Evolutionary conservation across 73 alveolate species (phyloP).

Genomic region (Symbiodinium pilosum): DNA sequence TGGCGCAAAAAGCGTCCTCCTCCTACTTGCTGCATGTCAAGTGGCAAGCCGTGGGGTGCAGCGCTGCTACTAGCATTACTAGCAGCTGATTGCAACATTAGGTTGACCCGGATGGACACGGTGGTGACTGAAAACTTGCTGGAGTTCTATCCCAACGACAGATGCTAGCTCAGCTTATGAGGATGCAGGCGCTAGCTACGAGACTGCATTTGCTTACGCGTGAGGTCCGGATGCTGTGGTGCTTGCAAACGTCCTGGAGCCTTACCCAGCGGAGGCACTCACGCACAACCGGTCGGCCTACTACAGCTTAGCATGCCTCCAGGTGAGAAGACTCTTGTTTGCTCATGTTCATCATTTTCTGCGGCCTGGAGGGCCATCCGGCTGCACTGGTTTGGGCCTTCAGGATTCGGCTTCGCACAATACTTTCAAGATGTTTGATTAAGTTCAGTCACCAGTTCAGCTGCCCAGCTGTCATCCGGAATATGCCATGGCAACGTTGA

Average conservation of each 20-base stretch:
- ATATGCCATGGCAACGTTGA: too few species aligned
- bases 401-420: too few species aligned
- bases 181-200: too few species aligned
- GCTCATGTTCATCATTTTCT: conserved; percentile 38
- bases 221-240: conserved; percentile 86
- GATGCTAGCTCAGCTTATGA: background rate
- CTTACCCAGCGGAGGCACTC: conserved; percentile 64
- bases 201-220: background rate
- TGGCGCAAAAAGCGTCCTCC: conserved; percentile 39
- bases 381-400: background rate
- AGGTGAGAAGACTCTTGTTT: conserved; percentile 52
- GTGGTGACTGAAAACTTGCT: conserved; percentile 31
- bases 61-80: background rate
- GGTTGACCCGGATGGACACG: conserved; percentile 68
- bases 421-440: too few species aligned
- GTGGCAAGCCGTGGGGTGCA: too few species aligned
- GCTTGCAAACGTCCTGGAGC: conserved; percentile 74
- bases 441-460: too few species aligned
- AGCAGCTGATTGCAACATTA: background rate
- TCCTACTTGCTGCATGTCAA: background rate
- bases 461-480: too few species aligned
- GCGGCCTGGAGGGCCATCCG: conserved; percentile 36
- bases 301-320: too few species aligned
- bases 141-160: conserved; percentile 42
- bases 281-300: too few species aligned